Evolutionary conservation across 257 asterid species (phyloP).

Genomic region (Misopates orontium): DNA sequence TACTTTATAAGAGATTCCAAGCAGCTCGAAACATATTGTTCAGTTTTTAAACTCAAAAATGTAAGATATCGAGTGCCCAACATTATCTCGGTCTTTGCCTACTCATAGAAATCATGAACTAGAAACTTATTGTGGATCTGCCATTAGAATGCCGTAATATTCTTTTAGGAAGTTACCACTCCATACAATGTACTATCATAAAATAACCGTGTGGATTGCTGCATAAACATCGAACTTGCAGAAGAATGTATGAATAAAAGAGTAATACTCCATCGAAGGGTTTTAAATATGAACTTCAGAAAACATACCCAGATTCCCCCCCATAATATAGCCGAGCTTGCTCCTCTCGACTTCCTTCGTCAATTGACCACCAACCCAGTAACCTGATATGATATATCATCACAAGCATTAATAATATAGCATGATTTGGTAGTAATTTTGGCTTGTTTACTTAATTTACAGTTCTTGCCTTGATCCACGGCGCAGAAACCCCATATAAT

Average conservation of each 20-base stretch:
- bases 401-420: constrained; percentile 14
- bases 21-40: too few species aligned
- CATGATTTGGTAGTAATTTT: constrained; percentile 3
- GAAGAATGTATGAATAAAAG: neutral
- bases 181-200: neutral
- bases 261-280: neutral
- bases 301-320: constrained; percentile 66
- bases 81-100: too few species aligned
- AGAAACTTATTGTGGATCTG: neutral
- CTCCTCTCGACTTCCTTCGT: constrained; percentile 93
- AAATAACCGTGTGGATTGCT: neutral
- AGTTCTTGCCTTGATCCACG: constrained; percentile 77
- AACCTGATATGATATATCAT: constrained; percentile 51
- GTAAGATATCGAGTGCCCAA: too few species aligned
- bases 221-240: neutral
- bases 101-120: too few species aligned
- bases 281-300: neutral
- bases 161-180: too few species aligned
- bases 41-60: too few species aligned
- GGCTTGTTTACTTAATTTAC: constrained; percentile 11
- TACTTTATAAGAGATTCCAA: too few species aligned
- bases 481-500: constrained; percentile 69
- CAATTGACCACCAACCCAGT: constrained; percentile 99
- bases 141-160: neutral
- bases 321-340: constrained; percentile 79